Percentiles rank a stretch among this genome's conserved stretches.
phyloP scores from a whole-genome alignment of 1,284 basidiomycete species.

The Filobasidium uniguttulatum region DNA sequence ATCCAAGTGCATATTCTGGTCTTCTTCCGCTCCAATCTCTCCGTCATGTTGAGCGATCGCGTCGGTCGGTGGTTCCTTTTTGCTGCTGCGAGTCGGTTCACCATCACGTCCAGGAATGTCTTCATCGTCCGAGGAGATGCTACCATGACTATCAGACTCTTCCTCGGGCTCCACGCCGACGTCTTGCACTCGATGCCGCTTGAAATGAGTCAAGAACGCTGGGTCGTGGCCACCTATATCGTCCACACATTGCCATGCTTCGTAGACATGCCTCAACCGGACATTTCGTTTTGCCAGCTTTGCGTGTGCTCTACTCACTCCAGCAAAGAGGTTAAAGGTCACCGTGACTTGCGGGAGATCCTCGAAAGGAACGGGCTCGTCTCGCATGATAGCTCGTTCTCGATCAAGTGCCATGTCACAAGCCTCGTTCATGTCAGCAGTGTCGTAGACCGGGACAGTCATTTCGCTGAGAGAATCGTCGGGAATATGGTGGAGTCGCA shows the following conservation, averaged over 20 bases:
- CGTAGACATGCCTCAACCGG: slow-evolving; percentile 28
- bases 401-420: slow-evolving; percentile 8
- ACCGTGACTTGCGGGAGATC: slow-evolving; percentile 18
- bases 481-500: slow-evolving; percentile 23
- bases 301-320: slow-evolving; percentile 26
- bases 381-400: background rate
- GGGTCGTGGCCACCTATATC: slow-evolving; percentile 17
- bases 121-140: too few relatives aligned
- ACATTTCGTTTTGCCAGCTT: slow-evolving; percentile 29
- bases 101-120: too few relatives aligned
- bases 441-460: slow-evolving; percentile 26
- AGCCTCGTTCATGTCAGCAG: slow-evolving; percentile 20
- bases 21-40: too few relatives aligned
- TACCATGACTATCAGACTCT: too few relatives aligned
- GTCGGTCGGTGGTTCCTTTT: too few relatives aligned
- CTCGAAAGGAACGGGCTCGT: background rate
- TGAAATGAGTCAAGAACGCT: slow-evolving; percentile 7
- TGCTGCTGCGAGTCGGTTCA: too few relatives aligned
- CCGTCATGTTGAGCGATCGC: too few relatives aligned
- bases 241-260: slow-evolving; percentile 30
- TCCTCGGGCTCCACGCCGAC: too few relatives aligned
- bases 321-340: slow-evolving; percentile 24
- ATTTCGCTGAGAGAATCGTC: slow-evolving; percentile 20
- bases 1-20: background rate
- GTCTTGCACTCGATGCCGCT: background rate